Evolutionary conservation across 2,329 filamentous ascomycete species (phyloP).

Genomic region (Plenodomus tracheiphilus): DNA sequence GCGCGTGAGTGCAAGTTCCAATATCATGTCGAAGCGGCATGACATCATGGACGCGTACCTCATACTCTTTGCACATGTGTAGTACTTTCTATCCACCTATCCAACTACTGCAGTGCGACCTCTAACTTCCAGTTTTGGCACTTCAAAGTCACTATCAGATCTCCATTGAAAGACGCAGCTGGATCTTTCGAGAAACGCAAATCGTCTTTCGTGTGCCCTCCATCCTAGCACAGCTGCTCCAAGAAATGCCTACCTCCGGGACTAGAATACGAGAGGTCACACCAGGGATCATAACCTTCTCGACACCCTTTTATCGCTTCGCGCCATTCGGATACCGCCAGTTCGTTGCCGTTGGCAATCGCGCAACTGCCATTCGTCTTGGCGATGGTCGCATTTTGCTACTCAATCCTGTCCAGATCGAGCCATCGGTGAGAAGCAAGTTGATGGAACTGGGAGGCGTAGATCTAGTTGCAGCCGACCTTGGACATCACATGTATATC

Average conservation of each 20-base stretch:
- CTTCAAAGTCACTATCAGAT: too few species aligned
- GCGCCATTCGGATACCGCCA: slow-evolving; percentile 17
- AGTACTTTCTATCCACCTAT: too few species aligned
- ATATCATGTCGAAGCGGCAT: too few species aligned
- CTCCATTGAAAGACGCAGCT: too few species aligned
- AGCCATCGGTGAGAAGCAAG: slow-evolving; percentile 7
- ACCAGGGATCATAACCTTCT: slow-evolving; percentile 15
- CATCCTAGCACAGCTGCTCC: too few species aligned
- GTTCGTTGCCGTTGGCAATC: slow-evolving; percentile 22
- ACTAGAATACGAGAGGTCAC: slow-evolving; percentile 10
- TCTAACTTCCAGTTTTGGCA: too few species aligned
- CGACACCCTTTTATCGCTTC: slow-evolving; percentile 20
- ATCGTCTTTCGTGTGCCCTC: too few species aligned
- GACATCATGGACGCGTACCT: too few species aligned
- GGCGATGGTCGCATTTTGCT: slow-evolving; percentile 10
- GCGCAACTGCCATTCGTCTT: slow-evolving; percentile 16
- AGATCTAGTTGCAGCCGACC: slow-evolving; percentile 12
- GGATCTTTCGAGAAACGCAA: too few species aligned
- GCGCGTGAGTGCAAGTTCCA: too few species aligned
- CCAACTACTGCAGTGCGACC: too few species aligned
- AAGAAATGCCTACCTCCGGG: slow-evolving; percentile 1
- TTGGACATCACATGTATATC: slow-evolving; percentile 17
- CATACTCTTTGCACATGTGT: too few species aligned
- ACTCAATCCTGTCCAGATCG: slow-evolving; percentile 14
- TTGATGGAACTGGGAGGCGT: slow-evolving; percentile 14